Base-by-base conservation (phyloP, 176 grass and related monocot species). In the Thalia dealbata region DNA sequence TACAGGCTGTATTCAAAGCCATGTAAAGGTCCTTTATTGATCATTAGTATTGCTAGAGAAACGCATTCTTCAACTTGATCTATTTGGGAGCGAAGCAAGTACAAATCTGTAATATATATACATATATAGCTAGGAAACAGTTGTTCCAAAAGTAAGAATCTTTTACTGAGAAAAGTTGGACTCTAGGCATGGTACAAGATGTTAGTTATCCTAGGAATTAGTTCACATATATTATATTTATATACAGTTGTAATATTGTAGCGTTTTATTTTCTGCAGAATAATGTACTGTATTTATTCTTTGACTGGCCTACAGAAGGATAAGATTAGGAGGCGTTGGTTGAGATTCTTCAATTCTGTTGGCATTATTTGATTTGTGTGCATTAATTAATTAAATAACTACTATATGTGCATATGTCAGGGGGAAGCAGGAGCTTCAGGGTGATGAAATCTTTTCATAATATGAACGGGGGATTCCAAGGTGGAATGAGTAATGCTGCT, bases 401-500 rank as follows among this genome's bases (percentile, higher is more conserved):
- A 81, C 61, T 76, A 55, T 52, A 63, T 80, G 30, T 28, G 71
- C 23, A 58, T 80, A 13, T 41, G 64, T 73, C 87, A 93, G 87
- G 85, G 75, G 89, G 87, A 2, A 83, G 82, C 62, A 99, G 90
- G 83, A 90, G 69, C 73, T 88, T 91, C 80, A 86, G 85, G 75
- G 83, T 77, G 79, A 81, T 87, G 87, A 99, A 99, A 77, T 88
- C 95, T 75, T 88, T 99, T 80, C 83, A 88, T 74, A 72, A 38
- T 67, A 11, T 19, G 4, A 38, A 9, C 7, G 67, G 79, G 79
- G 84, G 86, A 66, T 75, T 86, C 63, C 90, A 91, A 88, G 87
- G 83, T 84, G 95, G 82, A 62, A 75, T 81, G 69, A 78, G 83
- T 27, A 80, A 84, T 79, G 81, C 87, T 81, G 83, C 90, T 84